Evolutionary conservation across 2,329 filamentous ascomycete genomes (phyloP).

Genomic region (Knufia petricola): DNA sequence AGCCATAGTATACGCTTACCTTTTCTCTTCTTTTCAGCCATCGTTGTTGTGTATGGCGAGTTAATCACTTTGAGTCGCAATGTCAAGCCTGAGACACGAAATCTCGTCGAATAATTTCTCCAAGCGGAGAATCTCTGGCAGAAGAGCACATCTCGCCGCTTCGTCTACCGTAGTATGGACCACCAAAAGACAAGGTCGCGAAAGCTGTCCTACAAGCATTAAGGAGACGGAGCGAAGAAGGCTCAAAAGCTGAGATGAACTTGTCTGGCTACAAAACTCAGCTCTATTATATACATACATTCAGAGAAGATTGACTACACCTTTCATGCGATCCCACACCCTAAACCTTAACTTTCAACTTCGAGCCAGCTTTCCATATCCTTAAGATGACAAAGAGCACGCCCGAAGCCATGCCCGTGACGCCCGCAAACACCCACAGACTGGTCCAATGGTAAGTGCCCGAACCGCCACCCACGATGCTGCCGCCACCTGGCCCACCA

Average conservation of each 20-base stretch:
- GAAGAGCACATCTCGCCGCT: neutral
- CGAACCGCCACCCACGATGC: constrained; percentile 6
- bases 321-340: too few relatives aligned
- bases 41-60: too few relatives aligned
- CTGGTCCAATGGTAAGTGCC: constrained; percentile 12
- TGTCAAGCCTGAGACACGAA: neutral
- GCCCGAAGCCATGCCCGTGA: constrained; percentile 4
- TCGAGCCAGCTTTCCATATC: constrained; percentile 7
- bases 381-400: constrained; percentile 6
- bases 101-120: neutral
- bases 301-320: too few relatives aligned
- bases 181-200: too few relatives aligned
- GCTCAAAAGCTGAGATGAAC: too few relatives aligned
- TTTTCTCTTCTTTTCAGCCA: constrained; percentile 23
- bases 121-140: neutral
- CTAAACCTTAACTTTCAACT: constrained; percentile 11
- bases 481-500: constrained; percentile 13
- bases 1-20: constrained; percentile 13
- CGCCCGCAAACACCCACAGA: constrained; percentile 14
- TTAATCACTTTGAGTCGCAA: neutral
- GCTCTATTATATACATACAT: too few relatives aligned
- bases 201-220: too few relatives aligned
- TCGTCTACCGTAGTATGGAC: neutral
- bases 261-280: too few relatives aligned
- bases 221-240: too few relatives aligned